Conservation (phyloP, 768 basidiomycete genomes). For the Daedaleopsis nitida region DNA sequence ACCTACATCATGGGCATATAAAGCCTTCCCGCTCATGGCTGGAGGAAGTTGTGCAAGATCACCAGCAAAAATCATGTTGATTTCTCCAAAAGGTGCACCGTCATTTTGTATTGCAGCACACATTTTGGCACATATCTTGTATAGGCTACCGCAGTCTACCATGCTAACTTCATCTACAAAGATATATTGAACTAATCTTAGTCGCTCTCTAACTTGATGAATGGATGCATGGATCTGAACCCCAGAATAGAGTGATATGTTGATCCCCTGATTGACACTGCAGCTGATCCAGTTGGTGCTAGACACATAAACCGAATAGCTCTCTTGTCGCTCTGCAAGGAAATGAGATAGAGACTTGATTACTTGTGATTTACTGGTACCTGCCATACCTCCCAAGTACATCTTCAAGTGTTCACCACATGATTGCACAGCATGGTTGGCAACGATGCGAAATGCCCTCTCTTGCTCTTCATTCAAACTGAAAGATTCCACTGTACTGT, state of each 20-base stretch:
- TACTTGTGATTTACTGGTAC: background rate
- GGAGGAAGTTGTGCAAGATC: constrained; percentile 35
- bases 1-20: too few relatives aligned
- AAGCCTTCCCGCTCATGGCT: too few relatives aligned
- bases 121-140: constrained; percentile 28
- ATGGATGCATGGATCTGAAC: background rate
- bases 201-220: background rate
- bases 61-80: constrained; percentile 45
- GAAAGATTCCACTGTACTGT: too few relatives aligned
- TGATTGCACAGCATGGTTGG: too few relatives aligned
- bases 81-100: constrained; percentile 36
- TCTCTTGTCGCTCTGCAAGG: constrained; percentile 2
- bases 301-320: constrained; percentile 2
- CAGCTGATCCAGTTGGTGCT: constrained; percentile 22
- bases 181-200: constrained; percentile 37
- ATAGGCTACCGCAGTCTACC: constrained; percentile 14
- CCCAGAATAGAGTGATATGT: constrained; percentile 10
- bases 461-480: too few relatives aligned
- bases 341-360: constrained; percentile 12
- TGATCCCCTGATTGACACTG: constrained; percentile 16
- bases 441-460: too few relatives aligned
- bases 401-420: too few relatives aligned
- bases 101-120: constrained; percentile 15
- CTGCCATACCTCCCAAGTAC: too few relatives aligned
- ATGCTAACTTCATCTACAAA: constrained; percentile 41